Base-by-base conservation (phyloP, 495 filamentous ascomycete species). In the Aspergillus campestris region DNA sequence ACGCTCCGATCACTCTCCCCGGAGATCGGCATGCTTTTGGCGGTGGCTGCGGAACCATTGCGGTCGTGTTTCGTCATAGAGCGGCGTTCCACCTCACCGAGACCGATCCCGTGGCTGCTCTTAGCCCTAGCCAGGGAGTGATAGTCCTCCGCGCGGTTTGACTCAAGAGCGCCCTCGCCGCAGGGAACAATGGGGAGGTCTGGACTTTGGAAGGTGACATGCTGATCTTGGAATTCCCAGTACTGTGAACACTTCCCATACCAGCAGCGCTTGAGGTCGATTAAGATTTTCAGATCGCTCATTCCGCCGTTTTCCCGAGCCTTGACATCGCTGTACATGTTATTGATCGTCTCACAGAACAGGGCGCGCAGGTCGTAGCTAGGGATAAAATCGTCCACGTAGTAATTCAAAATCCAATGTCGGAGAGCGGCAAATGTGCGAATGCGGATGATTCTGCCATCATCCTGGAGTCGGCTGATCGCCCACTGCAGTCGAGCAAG, bases 371-470 rank as follows among this genome's bases (percentile, higher is more conserved):
- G 69, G 40, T 80, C 70, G 51, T 86, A 81, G 56, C 90, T 81
- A n/a, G 84, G 74, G 13, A 94, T 80, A 60, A 95, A 99, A 60
- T 99, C 92, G 62, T 97, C 94, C 18, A 85, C 75, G 56, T 96
- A 97, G 59, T 97, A 99, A 57, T 99, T 99, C 50, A 99, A 66
- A 46, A 99, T 90, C 92, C 92, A 99, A 60, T 99, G 92, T 49
- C 92, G 83, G 31, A 97, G 75, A 18, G 94, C 92, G 15, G 95
- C 94, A 69, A 99, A 99, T 0, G 89, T 92, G 38, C 92, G 82
- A 38, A 99, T 94, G 40, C 88, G 78, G 13, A 99, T 94, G 27
- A 97, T 85, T 52, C 86, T 82, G 8, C 92, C 94, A 48, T 82
- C 82, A 55, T 96, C 87, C 55, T 94, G 88, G 31, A 75, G 64